Conservation (phyloP, 2,329 filamentous ascomycete genomes). For the Pseudocercospora fuligena region DNA sequence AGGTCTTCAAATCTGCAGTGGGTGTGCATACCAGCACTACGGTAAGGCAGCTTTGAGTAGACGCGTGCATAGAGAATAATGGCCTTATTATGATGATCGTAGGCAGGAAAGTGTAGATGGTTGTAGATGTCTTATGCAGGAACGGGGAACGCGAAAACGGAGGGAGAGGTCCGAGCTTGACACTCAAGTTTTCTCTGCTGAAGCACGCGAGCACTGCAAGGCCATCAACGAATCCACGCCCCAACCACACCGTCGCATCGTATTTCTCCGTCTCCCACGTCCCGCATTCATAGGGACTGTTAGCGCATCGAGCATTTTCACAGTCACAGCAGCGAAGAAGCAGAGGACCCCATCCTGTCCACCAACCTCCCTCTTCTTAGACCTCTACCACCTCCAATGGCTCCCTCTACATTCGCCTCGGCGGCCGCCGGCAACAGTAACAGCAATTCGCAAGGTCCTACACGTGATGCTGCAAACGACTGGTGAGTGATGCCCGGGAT, state of each 20-base stretch:
- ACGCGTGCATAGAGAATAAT: background rate
- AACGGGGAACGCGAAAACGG: background rate
- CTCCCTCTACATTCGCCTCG: slow-evolving; percentile 56
- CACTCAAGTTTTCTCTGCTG: background rate
- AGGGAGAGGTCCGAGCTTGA: background rate
- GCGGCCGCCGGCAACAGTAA: slow-evolving; percentile 54
- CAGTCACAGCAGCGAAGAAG: background rate
- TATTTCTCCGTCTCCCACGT: background rate
- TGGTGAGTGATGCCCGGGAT: slow-evolving; percentile 46
- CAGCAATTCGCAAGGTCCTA: slow-evolving; percentile 43
- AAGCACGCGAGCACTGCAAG: background rate
- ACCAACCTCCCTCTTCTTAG: background rate
- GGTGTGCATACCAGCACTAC: background rate
- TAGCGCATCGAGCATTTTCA: slow-evolving; percentile 1
- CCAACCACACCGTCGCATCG: background rate
- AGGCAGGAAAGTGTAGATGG: background rate
- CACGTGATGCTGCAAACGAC: slow-evolving; percentile 52
- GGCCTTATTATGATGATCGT: background rate
- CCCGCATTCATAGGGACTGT: background rate
- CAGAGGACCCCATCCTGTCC: background rate
- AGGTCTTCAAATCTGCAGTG: background rate
- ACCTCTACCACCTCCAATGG: slow-evolving; percentile 38
- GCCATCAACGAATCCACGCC: background rate
- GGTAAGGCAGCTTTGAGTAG: background rate
- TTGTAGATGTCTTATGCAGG: background rate